Conservation (phyloP, 2,329 filamentous ascomycete genomes). For the Zelopaecilomyces penicillatus region DNA sequence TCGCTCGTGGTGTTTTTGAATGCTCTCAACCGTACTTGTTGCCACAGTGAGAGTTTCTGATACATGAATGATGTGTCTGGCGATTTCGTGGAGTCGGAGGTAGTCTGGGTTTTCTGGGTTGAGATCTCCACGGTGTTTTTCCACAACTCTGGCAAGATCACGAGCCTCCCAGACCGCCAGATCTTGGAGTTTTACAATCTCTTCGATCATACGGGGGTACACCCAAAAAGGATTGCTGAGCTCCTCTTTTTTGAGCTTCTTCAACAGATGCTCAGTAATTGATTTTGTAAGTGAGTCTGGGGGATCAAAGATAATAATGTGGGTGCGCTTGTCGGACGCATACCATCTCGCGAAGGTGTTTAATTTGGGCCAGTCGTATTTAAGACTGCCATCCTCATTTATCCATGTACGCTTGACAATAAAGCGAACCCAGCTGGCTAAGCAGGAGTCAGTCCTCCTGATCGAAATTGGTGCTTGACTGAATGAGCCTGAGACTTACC, state of each 20-base stretch:
- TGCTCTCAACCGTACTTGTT: constrained; percentile 20
- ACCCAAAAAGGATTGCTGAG: constrained; percentile 28
- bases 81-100: constrained; percentile 29
- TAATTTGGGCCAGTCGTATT: constrained; percentile 28
- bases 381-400: not conserved
- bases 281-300: constrained; percentile 1
- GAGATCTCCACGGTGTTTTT: constrained; percentile 14
- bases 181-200: constrained; percentile 24
- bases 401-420: constrained; percentile 18
- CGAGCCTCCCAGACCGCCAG: constrained; percentile 32
- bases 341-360: constrained; percentile 24
- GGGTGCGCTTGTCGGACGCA: constrained; percentile 13
- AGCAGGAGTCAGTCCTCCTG: no score
- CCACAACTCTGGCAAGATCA: constrained; percentile 24
- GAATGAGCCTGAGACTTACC: no score
- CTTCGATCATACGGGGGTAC: constrained; percentile 21
- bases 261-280: constrained; percentile 1
- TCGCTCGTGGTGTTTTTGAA: constrained; percentile 22
- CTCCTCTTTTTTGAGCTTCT: constrained; percentile 1
- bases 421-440: constrained; percentile 26
- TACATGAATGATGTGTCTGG: constrained; percentile 36
- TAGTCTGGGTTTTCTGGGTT: constrained; percentile 25
- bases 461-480: no score
- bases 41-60: constrained; percentile 32
- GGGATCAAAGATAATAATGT: constrained; percentile 25